Percentiles rank a stretch among this genome's conserved stretches.
These are phyloP conservation scores for Skeletonema potamos DNA, from an alignment of 108 stramenopile genomes.

Conservation along the genomic window DNA sequence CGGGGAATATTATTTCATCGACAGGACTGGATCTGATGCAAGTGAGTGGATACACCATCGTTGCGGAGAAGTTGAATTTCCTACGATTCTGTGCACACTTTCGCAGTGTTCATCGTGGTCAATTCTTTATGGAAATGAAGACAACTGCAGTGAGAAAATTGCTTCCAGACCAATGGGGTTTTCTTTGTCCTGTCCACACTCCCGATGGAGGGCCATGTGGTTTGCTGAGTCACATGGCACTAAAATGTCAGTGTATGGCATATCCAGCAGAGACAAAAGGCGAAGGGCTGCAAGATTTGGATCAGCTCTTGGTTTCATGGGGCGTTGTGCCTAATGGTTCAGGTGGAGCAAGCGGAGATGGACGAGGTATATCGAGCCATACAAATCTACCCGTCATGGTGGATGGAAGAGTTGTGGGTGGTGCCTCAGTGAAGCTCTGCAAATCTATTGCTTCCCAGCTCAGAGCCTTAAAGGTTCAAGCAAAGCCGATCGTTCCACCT, in stretches of 20 bases:
- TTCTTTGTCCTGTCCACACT: slow-evolving; percentile 99
- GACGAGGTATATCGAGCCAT: slow-evolving; percentile 47
- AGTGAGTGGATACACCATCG: slow-evolving; percentile 96
- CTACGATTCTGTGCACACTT: slow-evolving; percentile 96
- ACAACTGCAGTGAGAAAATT: slow-evolving; percentile 98
- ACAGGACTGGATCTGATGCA: slow-evolving; percentile 98
- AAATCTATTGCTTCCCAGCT: slow-evolving; percentile 71
- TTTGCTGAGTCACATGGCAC: slow-evolving; percentile 92
- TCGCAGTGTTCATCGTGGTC: slow-evolving; percentile 97
- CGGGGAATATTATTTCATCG: slow-evolving; percentile 93
- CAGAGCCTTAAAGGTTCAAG: slow-evolving; percentile 70
- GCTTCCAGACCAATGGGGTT: slow-evolving; percentile 98
- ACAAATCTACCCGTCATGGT: slow-evolving; percentile 72
- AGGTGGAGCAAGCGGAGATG: slow-evolving; percentile 70
- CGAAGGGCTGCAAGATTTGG: slow-evolving; percentile 52
- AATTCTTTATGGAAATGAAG: slow-evolving; percentile 99
- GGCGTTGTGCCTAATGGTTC: slow-evolving; percentile 70
- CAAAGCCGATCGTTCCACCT: slow-evolving; percentile 54
- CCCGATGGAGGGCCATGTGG: slow-evolving; percentile 99
- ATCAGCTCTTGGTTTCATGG: slow-evolving; percentile 66
- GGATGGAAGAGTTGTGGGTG: slow-evolving; percentile 80
- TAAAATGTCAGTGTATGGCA: slow-evolving; percentile 71
- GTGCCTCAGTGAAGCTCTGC: slow-evolving; percentile 54
- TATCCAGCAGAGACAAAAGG: slow-evolving; percentile 58
- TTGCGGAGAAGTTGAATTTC: slow-evolving; percentile 97